Conservation (phyloP, 805 yeast genomes). For the Wickerhamiella hasegawae region DNA sequence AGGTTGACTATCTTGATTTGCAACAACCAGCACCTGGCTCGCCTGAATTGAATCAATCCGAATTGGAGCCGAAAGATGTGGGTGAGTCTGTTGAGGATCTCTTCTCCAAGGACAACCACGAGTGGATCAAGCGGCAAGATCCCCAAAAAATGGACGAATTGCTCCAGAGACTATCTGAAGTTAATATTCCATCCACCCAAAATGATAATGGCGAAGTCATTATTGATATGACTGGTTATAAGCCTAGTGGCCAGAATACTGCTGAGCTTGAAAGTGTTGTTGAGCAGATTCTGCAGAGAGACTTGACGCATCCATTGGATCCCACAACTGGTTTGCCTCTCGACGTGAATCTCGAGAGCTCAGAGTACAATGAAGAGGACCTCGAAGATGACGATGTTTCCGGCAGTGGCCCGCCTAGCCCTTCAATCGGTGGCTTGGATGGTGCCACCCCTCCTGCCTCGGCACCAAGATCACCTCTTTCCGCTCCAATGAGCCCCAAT, state of each 20-base stretch:
- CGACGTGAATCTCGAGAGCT: neutral
- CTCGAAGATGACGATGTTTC: neutral
- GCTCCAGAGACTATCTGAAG: conserved; percentile 21
- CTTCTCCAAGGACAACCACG: neutral
- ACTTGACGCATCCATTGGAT: conserved; percentile 26
- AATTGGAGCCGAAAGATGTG: neutral
- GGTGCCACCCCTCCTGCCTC: neutral
- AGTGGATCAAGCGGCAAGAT: conserved; percentile 6
- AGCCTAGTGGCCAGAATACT: conserved; percentile 43
- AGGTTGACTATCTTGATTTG: conserved; percentile 14
- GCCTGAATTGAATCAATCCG: neutral
- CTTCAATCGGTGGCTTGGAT: neutral
- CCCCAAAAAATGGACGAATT: conserved; percentile 15
- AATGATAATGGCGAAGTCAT: conserved; percentile 82
- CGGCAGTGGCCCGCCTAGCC: neutral
- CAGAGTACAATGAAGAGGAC: conserved; percentile 1
- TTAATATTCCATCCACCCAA: conserved; percentile 74
- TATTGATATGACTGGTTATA: conserved; percentile 91
- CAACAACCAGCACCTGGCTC: conserved; percentile 1
- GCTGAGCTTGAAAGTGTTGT: conserved; percentile 64
- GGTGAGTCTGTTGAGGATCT: neutral
- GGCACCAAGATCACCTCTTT: neutral
- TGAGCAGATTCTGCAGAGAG: conserved; percentile 58
- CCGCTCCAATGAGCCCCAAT: conserved; percentile 1
- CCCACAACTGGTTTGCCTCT: neutral